phyloP scores from a whole-genome alignment of 768 basidiomycete genomes.

The Russula virescens region DNA sequence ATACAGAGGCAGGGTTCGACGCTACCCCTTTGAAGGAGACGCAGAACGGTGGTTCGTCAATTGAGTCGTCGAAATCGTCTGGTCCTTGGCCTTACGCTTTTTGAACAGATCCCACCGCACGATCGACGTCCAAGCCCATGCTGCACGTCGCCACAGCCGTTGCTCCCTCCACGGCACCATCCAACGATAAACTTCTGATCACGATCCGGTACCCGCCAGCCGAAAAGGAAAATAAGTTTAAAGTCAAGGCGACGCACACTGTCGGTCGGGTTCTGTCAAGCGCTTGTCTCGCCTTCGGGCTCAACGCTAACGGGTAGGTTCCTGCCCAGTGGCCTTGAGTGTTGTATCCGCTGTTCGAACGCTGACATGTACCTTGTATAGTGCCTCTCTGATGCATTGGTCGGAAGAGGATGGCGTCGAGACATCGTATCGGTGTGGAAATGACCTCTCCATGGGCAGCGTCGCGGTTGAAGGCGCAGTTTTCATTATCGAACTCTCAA shows the following conservation, averaged over 20 bases:
- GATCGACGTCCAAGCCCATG: slow-evolving; percentile 1
- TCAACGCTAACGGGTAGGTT: slow-evolving; percentile 4
- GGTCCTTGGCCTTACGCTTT: neutral
- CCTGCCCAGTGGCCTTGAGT: neutral
- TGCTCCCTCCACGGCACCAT: neutral
- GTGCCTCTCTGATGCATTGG: slow-evolving; percentile 10
- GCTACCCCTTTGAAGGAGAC: neutral
- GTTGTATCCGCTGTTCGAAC: neutral
- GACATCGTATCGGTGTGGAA: slow-evolving; percentile 2
- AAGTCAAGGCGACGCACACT: slow-evolving; percentile 13
- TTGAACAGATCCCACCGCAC: neutral
- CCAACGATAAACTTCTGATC: slow-evolving; percentile 16
- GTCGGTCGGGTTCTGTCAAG: slow-evolving; percentile 20
- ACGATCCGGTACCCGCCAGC: slow-evolving; percentile 17
- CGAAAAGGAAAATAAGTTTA: slow-evolving; percentile 20
- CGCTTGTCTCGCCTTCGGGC: slow-evolving; percentile 14
- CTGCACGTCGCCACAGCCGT: neutral
- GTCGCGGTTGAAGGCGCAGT: neutral
- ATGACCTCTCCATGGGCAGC: slow-evolving; percentile 10
- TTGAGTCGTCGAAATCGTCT: neutral
- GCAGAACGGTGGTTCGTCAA: neutral
- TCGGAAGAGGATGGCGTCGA: slow-evolving; percentile 10
- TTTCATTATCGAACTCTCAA: slow-evolving; percentile 17
- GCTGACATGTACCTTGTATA: neutral
- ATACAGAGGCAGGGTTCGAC: neutral